A percentile compares a stretch with the other conserved stretches of the same genome.
phyloP scores from a whole-genome alignment of 805 yeast genomes.

The Metschnikowia corniflorae region DNA sequence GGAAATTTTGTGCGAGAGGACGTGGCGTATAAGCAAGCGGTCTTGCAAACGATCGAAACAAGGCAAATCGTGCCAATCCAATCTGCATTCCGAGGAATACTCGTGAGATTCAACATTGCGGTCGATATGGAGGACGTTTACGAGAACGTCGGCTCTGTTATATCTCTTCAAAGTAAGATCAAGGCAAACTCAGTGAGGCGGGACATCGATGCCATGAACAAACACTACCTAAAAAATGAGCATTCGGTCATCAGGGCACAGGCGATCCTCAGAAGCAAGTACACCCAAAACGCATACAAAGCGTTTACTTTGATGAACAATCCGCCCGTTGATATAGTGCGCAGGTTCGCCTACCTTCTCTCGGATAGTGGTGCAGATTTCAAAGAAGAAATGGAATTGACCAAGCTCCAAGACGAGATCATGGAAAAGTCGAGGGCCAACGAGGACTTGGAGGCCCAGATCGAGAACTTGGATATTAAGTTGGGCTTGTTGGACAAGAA shows the following conservation, averaged over 20 bases:
- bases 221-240: slow-evolving; percentile 53
- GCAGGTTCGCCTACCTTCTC: slow-evolving; percentile 70
- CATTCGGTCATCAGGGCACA: slow-evolving; percentile 70
- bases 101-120: slow-evolving; percentile 55
- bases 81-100: slow-evolving; percentile 59
- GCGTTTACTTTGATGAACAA: slow-evolving; percentile 64
- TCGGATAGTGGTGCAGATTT: slow-evolving; percentile 71
- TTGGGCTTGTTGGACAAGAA: slow-evolving; percentile 74
- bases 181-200: slow-evolving; percentile 48
- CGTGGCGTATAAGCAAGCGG: slow-evolving; percentile 18
- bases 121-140: slow-evolving; percentile 51
- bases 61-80: slow-evolving; percentile 45
- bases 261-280: slow-evolving; percentile 62
- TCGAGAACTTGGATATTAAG: slow-evolving; percentile 75
- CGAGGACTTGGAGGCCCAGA: slow-evolving; percentile 66
- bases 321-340: slow-evolving; percentile 76
- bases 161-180: slow-evolving; percentile 50
- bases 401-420: slow-evolving; percentile 63
- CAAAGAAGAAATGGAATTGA: slow-evolving; percentile 68
- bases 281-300: slow-evolving; percentile 69
- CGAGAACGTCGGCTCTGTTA: slow-evolving; percentile 36
- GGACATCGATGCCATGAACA: slow-evolving; percentile 27
- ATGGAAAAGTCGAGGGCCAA: slow-evolving; percentile 66
- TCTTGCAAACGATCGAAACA: slow-evolving; percentile 15
- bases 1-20: slow-evolving; percentile 38